Percentiles rank a stretch among this genome's conserved stretches.
Evolutionary conservation across 2,329 filamentous ascomycete species (phyloP).

Genomic region (Arthrobotrys sinensis): DNA sequence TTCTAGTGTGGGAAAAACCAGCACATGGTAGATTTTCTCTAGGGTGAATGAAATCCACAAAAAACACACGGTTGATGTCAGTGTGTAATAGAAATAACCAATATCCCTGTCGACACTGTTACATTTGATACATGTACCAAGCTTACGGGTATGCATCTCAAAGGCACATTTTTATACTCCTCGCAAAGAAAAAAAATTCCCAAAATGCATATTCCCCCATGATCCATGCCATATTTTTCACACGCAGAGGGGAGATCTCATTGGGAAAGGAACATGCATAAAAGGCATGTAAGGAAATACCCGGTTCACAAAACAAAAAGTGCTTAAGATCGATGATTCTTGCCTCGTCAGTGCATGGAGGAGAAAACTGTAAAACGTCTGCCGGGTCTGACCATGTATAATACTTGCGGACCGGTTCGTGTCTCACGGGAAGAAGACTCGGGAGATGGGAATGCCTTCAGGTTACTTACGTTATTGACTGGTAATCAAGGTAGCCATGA

Average conservation of each 20-base stretch:
- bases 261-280: not conserved
- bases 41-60: not conserved
- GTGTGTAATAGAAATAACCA: slow-evolving; percentile 1
- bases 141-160: not conserved
- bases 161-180: not conserved
- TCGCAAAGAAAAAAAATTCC: too few species aligned
- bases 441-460: slow-evolving; percentile 2
- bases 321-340: not conserved
- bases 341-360: too few species aligned
- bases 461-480: slow-evolving; percentile 6
- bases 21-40: not conserved
- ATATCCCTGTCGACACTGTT: slow-evolving; percentile 4
- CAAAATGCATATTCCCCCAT: not conserved
- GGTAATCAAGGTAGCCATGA: not conserved
- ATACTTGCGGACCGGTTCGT: slow-evolving; percentile 20
- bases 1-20: slow-evolving; percentile 12
- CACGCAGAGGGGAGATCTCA: not conserved
- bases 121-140: not conserved
- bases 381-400: slow-evolving; percentile 16
- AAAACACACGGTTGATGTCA: not conserved
- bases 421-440: slow-evolving; percentile 17
- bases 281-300: slow-evolving; percentile 12
- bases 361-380: not conserved
- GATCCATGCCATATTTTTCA: not conserved
- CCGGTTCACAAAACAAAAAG: slow-evolving; percentile 1